A percentile compares a stretch with the other conserved stretches of the same genome.
These are phyloP conservation scores for Blastobotrys muscicola DNA, from an alignment of 805 yeast genomes.

Conservation along the genomic window DNA sequence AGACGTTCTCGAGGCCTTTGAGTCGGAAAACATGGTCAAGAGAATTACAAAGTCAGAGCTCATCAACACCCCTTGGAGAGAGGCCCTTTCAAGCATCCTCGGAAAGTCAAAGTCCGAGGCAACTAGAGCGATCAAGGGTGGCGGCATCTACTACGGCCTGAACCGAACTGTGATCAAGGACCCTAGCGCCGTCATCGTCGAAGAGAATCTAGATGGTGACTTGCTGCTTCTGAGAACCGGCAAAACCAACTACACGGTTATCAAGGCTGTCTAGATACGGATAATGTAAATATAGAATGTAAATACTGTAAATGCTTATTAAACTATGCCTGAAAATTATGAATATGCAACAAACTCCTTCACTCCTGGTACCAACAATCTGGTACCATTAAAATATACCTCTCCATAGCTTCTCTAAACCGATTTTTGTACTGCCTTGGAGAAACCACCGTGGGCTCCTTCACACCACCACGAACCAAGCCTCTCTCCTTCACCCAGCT, in stretches of 20 bases:
- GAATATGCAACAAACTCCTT: conserved; percentile 1
- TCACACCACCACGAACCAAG: conserved; percentile 74
- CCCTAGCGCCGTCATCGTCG: conserved; percentile 38
- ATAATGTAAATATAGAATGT: neutral
- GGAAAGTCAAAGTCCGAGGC: conserved; percentile 42
- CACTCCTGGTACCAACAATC: conserved; percentile 30
- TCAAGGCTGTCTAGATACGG: conserved; percentile 15
- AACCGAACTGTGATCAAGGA: conserved; percentile 41
- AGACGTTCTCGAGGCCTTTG: conserved; percentile 46
- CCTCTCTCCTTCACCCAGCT: conserved; percentile 98
- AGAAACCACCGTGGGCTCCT: conserved; percentile 93
- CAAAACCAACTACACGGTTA: conserved; percentile 37
- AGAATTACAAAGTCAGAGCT: conserved; percentile 30
- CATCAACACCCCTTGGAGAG: conserved; percentile 37
- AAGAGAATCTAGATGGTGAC: conserved; percentile 47
- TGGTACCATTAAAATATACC: conserved; percentile 91
- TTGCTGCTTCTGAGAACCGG: conserved; percentile 66
- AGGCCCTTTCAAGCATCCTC: conserved; percentile 39
- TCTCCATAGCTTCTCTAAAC: conserved; percentile 95
- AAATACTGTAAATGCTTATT: neutral
- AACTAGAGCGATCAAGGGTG: conserved; percentile 50
- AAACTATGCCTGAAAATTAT: neutral
- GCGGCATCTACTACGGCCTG: conserved; percentile 69
- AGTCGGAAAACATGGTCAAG: conserved; percentile 45
- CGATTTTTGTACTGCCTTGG: conserved; percentile 92